A percentile compares a stretch with the other conserved stretches of the same genome.
Evolutionary conservation across 176 grass and related monocot species (phyloP).

Genomic region (Poa pratensis): DNA sequence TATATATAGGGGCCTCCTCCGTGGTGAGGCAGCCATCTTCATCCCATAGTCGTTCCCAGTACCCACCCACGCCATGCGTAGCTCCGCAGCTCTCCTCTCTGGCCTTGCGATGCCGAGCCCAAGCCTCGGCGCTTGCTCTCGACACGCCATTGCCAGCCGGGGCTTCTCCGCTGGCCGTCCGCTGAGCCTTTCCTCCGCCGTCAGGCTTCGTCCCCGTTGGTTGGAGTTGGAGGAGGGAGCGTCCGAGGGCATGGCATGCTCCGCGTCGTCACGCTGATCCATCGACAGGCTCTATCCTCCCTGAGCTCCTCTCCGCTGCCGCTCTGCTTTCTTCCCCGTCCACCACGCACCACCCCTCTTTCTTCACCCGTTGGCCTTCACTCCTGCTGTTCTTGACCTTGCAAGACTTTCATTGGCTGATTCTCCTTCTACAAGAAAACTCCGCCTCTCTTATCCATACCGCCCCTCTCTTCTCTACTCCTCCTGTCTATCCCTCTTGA

Average conservation of each 20-base stretch:
- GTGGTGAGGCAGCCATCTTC: not conserved
- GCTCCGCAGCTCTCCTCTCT: not conserved
- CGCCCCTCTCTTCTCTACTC: not conserved
- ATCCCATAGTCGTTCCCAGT: not conserved
- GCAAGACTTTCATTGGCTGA: too few species aligned
- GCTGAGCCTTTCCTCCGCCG: not conserved
- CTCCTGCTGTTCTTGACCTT: too few species aligned
- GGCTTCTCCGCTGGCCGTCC: not conserved
- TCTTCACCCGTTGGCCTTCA: not conserved
- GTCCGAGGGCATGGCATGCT: not conserved
- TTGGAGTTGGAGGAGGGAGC: not conserved
- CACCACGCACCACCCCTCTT: accelerated
- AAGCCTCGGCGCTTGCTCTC: not conserved
- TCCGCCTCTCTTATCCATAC: not conserved
- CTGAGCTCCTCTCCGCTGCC: not conserved
- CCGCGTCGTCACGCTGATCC: not conserved
- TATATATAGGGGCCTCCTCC: conserved; percentile 26
- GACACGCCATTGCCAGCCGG: not conserved
- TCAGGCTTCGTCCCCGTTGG: too few species aligned
- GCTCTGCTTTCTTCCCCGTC: not conserved
- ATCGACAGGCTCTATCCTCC: conserved; percentile 15
- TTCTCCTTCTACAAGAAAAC: too few species aligned
- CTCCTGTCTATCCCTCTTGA: conserved; percentile 45
- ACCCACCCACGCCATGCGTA: conserved; percentile 5
- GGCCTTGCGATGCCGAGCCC: not conserved